Percentiles rank a stretch among this genome's conserved stretches.
These are phyloP conservation scores for Xanthoconium stramineum DNA, from an alignment of 768 basidiomycete species.

Conservation along the genomic window DNA sequence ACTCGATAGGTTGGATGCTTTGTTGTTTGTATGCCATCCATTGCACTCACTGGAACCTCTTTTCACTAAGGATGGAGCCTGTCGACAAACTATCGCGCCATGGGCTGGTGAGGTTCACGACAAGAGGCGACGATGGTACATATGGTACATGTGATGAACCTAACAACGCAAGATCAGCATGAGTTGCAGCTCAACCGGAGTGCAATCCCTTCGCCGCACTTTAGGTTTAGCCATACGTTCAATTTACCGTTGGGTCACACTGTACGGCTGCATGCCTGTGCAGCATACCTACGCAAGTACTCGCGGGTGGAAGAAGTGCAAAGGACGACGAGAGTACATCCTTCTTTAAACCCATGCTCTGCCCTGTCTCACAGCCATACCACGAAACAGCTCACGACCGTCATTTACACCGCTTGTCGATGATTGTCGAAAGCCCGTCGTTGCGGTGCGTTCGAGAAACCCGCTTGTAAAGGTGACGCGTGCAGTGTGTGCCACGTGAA, in stretches of 20 bases:
- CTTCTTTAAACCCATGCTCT: no score
- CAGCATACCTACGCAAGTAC: conserved; percentile 75
- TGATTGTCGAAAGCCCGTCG: conserved; percentile 63
- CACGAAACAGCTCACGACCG: conserved; percentile 56
- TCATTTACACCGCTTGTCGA: conserved; percentile 67
- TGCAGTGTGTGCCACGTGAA: conserved; percentile 59
- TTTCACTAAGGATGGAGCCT: no score
- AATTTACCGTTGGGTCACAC: conserved; percentile 18
- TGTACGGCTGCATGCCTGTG: conserved; percentile 54
- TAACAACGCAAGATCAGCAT: conserved; percentile 29
- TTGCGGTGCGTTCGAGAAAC: conserved; percentile 36
- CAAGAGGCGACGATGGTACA: conserved; percentile 15
- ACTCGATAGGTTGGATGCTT: no score
- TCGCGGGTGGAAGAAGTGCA: conserved; percentile 49
- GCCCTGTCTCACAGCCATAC: not conserved
- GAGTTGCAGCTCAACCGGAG: conserved; percentile 24
- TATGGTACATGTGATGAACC: conserved; percentile 26
- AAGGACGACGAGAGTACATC: conserved; percentile 49
- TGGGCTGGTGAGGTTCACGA: not conserved
- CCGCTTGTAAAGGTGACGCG: conserved; percentile 39
- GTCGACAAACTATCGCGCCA: no score
- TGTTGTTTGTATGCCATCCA: no score
- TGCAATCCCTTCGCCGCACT: conserved; percentile 21
- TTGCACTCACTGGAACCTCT: no score
- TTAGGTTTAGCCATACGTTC: conserved; percentile 15